phyloP scores from a whole-genome alignment of 2,329 filamentous ascomycete species.

The Penicillium paneum region DNA sequence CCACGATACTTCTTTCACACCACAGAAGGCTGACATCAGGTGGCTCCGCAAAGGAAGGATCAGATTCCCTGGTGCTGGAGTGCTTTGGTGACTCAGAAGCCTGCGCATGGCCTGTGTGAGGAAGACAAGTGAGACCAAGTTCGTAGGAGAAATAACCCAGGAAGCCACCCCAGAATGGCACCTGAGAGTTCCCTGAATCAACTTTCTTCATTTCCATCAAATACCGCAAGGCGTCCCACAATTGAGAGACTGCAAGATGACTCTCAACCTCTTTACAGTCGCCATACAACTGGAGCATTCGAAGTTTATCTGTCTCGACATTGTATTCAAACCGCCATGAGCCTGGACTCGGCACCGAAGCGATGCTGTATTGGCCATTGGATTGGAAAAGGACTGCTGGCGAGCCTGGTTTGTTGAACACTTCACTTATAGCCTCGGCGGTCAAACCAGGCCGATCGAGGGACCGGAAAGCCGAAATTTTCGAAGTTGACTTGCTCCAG shows the following conservation, averaged over 20 bases:
- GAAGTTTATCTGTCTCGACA: conserved; percentile 22
- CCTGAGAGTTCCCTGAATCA: conserved; percentile 29
- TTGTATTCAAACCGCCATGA: conserved; percentile 40
- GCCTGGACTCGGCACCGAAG: conserved; percentile 35
- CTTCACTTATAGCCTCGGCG: conserved; percentile 35
- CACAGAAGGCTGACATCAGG: conserved; percentile 75
- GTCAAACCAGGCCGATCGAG: conserved; percentile 23
- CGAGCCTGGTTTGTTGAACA: conserved; percentile 31
- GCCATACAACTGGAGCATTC: conserved; percentile 21
- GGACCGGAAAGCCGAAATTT: conserved; percentile 25
- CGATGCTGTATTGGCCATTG: conserved; percentile 36
- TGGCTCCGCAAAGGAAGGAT: conserved; percentile 36
- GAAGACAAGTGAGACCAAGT: conserved; percentile 61
- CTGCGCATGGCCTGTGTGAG: conserved; percentile 47
- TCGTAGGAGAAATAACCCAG: conserved; percentile 85
- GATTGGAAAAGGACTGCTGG: conserved; percentile 46
- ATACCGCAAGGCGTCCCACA: conserved; percentile 38
- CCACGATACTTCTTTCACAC: conserved; percentile 71
- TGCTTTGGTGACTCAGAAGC: conserved; percentile 11
- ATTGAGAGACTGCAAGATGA: conserved; percentile 21
- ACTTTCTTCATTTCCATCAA: conserved; percentile 44
- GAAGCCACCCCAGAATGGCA: conserved; percentile 75
- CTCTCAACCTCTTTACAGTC: conserved; percentile 14
- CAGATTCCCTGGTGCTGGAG: background rate
- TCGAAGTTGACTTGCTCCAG: conserved; percentile 33